A percentile compares a stretch with the other conserved stretches of the same genome.
These are phyloP conservation scores for Linnemannia zychae DNA, from an alignment of 192 early-diverging fungal genomes.

Conservation along the genomic window DNA sequence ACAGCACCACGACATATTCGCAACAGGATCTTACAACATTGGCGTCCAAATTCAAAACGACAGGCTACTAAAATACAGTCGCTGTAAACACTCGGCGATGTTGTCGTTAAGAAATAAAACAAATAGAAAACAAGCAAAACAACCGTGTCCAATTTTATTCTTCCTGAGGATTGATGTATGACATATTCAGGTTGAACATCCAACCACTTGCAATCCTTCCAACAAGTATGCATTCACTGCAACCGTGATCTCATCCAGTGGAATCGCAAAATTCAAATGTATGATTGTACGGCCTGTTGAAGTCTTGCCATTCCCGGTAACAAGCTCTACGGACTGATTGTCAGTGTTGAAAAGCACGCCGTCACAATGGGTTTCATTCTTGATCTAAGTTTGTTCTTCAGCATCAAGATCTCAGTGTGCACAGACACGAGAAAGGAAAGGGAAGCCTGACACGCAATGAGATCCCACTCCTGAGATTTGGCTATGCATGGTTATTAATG, in stretches of 20 bases:
- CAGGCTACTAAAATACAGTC: background rate
- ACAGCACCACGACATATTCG: constrained; percentile 3
- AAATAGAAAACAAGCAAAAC: background rate
- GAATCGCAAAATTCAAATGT: constrained; percentile 59
- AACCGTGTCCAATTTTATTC: too few species aligned
- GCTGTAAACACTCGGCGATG: background rate
- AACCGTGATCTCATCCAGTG: constrained; percentile 34
- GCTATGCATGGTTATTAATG: constrained; percentile 42
- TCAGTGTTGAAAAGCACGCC: constrained; percentile 49
- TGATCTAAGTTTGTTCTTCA: too few species aligned
- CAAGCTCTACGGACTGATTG: constrained; percentile 41
- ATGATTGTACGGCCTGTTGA: constrained; percentile 54
- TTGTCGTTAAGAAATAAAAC: background rate
- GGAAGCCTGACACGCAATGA: constrained; percentile 42
- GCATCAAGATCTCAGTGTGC: too few species aligned
- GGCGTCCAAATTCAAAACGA: constrained; percentile 49
- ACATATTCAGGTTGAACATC: background rate
- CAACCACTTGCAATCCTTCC: constrained; percentile 49
- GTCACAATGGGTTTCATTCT: constrained; percentile 32
- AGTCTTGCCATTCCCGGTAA: constrained; percentile 55
- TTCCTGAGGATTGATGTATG: too few species aligned
- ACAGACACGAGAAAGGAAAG: constrained; percentile 35
- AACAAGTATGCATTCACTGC: constrained; percentile 40
- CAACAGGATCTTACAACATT: constrained; percentile 29
- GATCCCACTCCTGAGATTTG: constrained; percentile 37